phyloP scores from a whole-genome alignment of 306 rosid species.

The Lathyrus tuberosus region DNA sequence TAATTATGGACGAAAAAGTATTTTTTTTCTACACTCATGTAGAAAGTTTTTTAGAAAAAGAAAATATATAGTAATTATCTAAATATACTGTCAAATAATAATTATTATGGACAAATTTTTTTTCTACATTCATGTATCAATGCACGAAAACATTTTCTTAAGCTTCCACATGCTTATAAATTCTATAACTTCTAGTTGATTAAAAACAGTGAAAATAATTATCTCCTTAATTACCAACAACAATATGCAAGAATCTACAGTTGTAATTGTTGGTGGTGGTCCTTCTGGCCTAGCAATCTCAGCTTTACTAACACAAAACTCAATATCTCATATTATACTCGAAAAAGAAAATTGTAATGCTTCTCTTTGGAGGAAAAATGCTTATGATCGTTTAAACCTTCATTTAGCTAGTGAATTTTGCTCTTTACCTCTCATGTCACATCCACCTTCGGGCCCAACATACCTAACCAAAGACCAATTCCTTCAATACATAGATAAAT shows the following conservation, averaged over 20 bases:
- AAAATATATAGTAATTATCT: neutral
- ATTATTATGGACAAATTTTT: neutral
- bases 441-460: slow-evolving; percentile 29
- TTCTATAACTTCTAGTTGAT: neutral
- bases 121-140: neutral
- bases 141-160: neutral
- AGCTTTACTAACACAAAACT: slow-evolving; percentile 40
- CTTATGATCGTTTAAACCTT: slow-evolving; percentile 49
- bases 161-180: neutral
- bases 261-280: slow-evolving; percentile 51
- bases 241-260: slow-evolving; percentile 32
- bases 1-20: too few species aligned
- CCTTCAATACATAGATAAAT: slow-evolving; percentile 43
- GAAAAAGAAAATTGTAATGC: slow-evolving; percentile 46
- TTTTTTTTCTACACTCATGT: too few species aligned
- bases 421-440: slow-evolving; percentile 40
- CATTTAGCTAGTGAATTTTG: slow-evolving; percentile 55
- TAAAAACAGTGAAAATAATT: neutral
- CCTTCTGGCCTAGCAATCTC: slow-evolving; percentile 58
- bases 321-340: slow-evolving; percentile 45
- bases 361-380: slow-evolving; percentile 57
- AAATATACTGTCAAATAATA: neutral
- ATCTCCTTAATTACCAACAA: neutral
- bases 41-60: neutral
- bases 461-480: slow-evolving; percentile 42